Base-by-base conservation (phyloP, 2,329 filamentous ascomycete species). In the Aspergillus sp. region DNA sequence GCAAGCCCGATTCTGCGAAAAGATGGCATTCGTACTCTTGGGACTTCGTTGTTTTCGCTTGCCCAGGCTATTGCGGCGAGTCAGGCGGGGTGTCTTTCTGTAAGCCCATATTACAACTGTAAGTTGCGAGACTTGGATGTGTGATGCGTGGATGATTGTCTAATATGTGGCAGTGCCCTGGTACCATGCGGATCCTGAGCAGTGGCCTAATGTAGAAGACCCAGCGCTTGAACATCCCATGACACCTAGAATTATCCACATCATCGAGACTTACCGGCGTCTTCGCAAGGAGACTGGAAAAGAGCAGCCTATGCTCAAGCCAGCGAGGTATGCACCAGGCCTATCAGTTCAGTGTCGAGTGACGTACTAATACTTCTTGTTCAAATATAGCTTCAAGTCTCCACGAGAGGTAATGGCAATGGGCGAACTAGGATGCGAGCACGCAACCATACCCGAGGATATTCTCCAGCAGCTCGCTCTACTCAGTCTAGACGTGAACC, bases 51-150 rank as follows among this genome's bases (percentile, higher is more conserved):
- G 2, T 81, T 82, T 58, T 73, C 75, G 44, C 70, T 83, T 1
- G 64, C 75, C 0, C 80, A 83, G 64, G 81, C 80, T 3, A 78
- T 82, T 56, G 79, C 80, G 3, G 77, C 75, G 40, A 81, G 78
- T 46, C 79, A 82, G 61, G 79, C 79, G 0, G 72, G 74, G 1
- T 79, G 77, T 64, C 67, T 79, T 2, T 81, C 76, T 55, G 79
- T 82, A 64, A 81, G 78, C 62, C 80, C 79, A 2, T 82, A 82
- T 56, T 81, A 75, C 52, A 82, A 82, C 55, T 27, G 21, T 21
- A 21, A 1, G 21, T 21, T 21, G 21, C 21, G 19, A 21, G 19
- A 19, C 3, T 19, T 19, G 19, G 19, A 19, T 2, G 19, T 19
- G n/a, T n/a, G n/a, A n/a, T n/a, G n/a, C n/a, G n/a, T n/a, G n/a